Evolutionary conservation across 495 filamentous ascomycete species (phyloP), one percentile per base, ranked within the genome.

Genomic region (Bacidia gigantensis): DNA sequence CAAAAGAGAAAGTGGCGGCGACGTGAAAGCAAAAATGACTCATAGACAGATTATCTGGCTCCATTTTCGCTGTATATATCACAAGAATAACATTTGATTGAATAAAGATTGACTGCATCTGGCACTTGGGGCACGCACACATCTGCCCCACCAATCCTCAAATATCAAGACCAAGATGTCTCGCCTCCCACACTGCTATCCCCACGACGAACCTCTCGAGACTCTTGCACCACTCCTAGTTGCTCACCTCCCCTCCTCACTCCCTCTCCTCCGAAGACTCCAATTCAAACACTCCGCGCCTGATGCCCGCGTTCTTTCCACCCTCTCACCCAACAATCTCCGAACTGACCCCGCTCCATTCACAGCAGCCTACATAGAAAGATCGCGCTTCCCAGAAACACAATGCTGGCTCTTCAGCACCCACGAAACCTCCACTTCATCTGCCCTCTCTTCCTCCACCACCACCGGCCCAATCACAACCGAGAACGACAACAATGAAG

Each of bases 381-480:
- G 82, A 23, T 69, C 70, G 26, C 60, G 69, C 10, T 72, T 68
- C 3, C 74, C 74, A 0, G 76, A 83, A 55, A 84, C 81, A 18
- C 73, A 83, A 56, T 66, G 78, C 12, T 74, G 76, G 70, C 23
- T 84, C 2, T 84, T 77, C 55, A 72, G 66, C 25, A 78, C 76
- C 18, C 56, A 77, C 0, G 81, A 83, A 50, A 25, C 44, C n/a
- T 26, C 44, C 2, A 22, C 29, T 26, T 25, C 22, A 32, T 12
- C 3, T 17, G 23, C 11, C 21, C 43, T 29, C 23, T 23, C n/a
- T 51, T 26, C 12, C 58, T 39, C 38, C 46, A 20, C 41, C 53
- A n/a, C 43, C 54, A 11, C 25, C 60, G 11, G 24, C 17, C 2
- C 20, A 59, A 38, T 25, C 51, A 7, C 3, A 56, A 35, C 38